Evolutionary conservation across 768 basidiomycete genomes (phyloP).

Genomic region (Chalciporus piperatus): DNA sequence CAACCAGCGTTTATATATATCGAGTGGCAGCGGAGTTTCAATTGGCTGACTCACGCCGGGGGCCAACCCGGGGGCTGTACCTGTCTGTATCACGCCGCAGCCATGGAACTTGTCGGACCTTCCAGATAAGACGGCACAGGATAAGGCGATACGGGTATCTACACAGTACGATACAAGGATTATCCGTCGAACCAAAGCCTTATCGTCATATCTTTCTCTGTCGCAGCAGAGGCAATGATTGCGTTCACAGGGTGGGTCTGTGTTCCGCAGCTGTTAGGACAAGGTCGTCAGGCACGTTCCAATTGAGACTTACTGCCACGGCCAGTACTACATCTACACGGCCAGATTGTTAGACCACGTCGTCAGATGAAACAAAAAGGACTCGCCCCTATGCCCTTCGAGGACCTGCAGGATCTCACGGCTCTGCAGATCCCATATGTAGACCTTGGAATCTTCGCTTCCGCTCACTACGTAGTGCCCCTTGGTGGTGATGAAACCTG

Average conservation of each 20-base stretch:
- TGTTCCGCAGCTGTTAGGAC: constrained; percentile 11
- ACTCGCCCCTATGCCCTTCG: constrained; percentile 77
- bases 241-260: constrained; percentile 74
- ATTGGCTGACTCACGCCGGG: not conserved
- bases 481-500: constrained; percentile 58
- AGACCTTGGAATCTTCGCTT: constrained; percentile 85
- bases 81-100: too few relatives aligned
- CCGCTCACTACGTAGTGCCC: constrained; percentile 81
- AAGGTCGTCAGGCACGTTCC: not conserved
- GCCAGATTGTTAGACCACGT: not conserved
- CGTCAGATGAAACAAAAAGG: not conserved
- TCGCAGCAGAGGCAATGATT: constrained; percentile 84
- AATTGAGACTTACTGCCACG: constrained; percentile 55
- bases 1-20: not conserved
- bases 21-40: not conserved
- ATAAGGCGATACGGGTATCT: not conserved
- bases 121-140: too few relatives aligned
- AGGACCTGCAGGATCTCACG: constrained; percentile 71
- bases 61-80: not conserved
- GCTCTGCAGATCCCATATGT: constrained; percentile 88
- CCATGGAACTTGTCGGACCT: not conserved
- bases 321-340: constrained; percentile 64
- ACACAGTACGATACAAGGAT: not conserved
- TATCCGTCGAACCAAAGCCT: constrained; percentile 68
- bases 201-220: constrained; percentile 87